Evolutionary conservation across 1,284 basidiomycete species (phyloP), one percentile per base, ranked within the genome.

Genomic region (Moesziomyces antarcticus): DNA sequence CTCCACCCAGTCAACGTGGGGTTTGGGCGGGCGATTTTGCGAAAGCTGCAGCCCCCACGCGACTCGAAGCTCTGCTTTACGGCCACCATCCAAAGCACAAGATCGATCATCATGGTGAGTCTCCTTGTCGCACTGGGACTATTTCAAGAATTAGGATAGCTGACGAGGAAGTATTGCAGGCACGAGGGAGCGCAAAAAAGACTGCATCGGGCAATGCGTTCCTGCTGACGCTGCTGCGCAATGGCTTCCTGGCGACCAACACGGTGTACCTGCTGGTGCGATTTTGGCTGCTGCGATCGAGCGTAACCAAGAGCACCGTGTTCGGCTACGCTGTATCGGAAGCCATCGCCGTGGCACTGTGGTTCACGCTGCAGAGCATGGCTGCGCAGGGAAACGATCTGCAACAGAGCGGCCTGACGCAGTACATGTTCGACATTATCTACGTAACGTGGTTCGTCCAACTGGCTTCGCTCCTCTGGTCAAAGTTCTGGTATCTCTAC

Each of bases 371-470:
- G 24, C 52, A 75, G 49, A 56, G 56, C n/a, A 85, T 85, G 84
- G 83, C 82, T 1, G 50, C 50, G 6, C 50, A 69, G 16, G 84
- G 84, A 14, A 79, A 82, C 41, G 81, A 85, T 57, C 67, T 85
- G 3, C 57, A 68, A 48, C 79, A 70, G 59, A 63, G 47, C 30
- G 84, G 84, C 3, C 70, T 85, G n/a, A 82, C 84, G 6, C 69
- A 79, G 75, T 83, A 85, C 77, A 82, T 85, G 78, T 85, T 85
- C 27, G 85, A 85, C 59, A 53, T 85, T 9, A 66, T 85, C 59
- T 85, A 85, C 56, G 75, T 85, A 10, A 85, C 84, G 0, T 85
- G 84, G 84, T 80, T 82, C 55, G 79, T 83, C 2, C 84, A 85
- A 50, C 54, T 84, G 42, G 54, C 70, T 22, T 79, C 84, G 10